These are phyloP conservation scores for Chytriomyces hyalinus DNA, from an alignment of 192 early-diverging fungal species.

Conservation along the genomic window DNA sequence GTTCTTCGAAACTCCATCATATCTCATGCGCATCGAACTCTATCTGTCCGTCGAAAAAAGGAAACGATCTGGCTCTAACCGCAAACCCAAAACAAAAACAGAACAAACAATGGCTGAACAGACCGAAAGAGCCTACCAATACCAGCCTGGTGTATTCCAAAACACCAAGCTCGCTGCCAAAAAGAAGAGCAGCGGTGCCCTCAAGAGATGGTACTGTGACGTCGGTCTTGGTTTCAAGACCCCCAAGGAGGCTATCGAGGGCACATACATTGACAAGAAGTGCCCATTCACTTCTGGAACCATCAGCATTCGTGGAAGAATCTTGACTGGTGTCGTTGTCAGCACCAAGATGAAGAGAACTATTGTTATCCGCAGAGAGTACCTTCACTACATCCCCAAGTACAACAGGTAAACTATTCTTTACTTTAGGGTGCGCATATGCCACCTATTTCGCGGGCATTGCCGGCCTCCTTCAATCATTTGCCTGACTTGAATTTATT, in stretches of 20 bases:
- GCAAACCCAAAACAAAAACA: no score
- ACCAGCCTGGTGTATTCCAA: conserved; percentile 93
- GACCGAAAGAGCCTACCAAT: conserved; percentile 97
- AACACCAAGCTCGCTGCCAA: conserved; percentile 78
- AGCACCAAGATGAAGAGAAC: conserved; percentile 99
- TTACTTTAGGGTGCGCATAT: not conserved
- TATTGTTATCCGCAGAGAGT: conserved; percentile 96
- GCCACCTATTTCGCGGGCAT: not conserved
- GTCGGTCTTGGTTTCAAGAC: conserved; percentile 99
- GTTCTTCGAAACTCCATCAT: no score
- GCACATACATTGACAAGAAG: conserved; percentile 99
- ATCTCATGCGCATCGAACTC: no score
- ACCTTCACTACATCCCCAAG: conserved; percentile 99
- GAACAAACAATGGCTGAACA: conserved; percentile 45
- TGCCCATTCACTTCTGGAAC: conserved; percentile 95
- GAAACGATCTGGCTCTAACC: no score
- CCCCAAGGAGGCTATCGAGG: conserved; percentile 95
- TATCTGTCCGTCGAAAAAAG: no score
- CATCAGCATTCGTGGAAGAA: conserved; percentile 97
- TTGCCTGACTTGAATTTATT: not conserved
- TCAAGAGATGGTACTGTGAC: conserved; percentile 72
- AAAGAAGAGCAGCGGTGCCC: conserved; percentile 60
- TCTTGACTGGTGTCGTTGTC: conserved; percentile 88
- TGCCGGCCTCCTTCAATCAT: no score
- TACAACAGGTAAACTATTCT: conserved; percentile 78